phyloP scores from a whole-genome alignment of 2,329 filamentous ascomycete genomes.

The Macrophomina pseudophaseolina region DNA sequence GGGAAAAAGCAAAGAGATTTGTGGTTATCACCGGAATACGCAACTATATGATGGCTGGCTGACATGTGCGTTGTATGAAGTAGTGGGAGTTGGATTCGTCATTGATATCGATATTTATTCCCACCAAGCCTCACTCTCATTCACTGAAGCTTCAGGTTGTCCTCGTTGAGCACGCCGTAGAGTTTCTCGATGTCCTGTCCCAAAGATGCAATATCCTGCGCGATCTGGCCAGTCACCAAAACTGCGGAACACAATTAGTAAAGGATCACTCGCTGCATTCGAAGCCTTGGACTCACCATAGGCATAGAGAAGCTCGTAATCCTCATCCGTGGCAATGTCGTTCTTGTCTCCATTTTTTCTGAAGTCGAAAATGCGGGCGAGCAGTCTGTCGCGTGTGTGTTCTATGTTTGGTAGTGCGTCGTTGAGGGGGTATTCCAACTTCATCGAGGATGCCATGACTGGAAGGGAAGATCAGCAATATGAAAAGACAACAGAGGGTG shows the following conservation, averaged over 20 bases:
- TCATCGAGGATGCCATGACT: constrained; percentile 90
- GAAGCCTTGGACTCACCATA: constrained; percentile 65
- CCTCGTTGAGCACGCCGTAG: constrained; percentile 67
- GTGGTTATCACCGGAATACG: background rate
- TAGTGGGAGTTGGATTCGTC: background rate
- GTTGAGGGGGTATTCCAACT: constrained; percentile 90
- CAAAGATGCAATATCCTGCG: constrained; percentile 60
- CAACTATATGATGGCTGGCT: background rate
- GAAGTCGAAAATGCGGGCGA: constrained; percentile 88
- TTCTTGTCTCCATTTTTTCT: constrained; percentile 67
- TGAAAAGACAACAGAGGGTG: background rate
- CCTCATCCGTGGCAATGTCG: constrained; percentile 67
- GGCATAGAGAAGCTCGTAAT: constrained; percentile 91
- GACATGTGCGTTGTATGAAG: background rate
- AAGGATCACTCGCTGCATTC: background rate
- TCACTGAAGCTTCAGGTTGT: constrained; percentile 62
- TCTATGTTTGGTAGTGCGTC: constrained; percentile 86
- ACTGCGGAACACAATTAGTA: constrained; percentile 46
- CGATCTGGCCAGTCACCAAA: constrained; percentile 66
- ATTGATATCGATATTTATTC: background rate
- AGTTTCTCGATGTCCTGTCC: constrained; percentile 62
- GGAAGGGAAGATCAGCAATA: background rate
- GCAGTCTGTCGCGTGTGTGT: constrained; percentile 77
- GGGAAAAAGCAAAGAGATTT: background rate
- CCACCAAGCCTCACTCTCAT: background rate